phyloP scores from a whole-genome alignment of 805 yeast species.

The Nakazawaea ishiwadae region DNA sequence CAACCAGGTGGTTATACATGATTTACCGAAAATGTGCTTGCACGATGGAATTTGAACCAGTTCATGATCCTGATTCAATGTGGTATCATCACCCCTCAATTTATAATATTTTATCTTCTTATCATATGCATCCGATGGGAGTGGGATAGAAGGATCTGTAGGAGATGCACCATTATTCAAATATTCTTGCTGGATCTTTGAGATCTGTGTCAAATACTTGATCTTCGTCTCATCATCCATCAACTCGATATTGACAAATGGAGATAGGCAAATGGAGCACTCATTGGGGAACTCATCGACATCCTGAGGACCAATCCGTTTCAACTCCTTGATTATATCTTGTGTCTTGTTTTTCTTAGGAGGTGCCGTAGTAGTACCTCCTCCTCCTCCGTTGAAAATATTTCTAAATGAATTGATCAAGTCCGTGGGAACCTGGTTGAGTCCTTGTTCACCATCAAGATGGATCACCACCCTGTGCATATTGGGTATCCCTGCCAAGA shows the following conservation, averaged over 20 bases:
- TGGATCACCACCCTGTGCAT: neutral
- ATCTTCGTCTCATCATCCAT: neutral
- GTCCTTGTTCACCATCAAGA: neutral
- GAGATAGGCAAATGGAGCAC: slow-evolving; percentile 1
- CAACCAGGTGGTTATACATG: slow-evolving; percentile 80
- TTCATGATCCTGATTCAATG: slow-evolving; percentile 42
- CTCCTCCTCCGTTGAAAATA: neutral
- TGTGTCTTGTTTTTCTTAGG: neutral
- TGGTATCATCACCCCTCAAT: slow-evolving; percentile 13
- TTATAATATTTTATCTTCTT: neutral
- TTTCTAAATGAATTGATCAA: neutral
- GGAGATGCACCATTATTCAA: neutral
- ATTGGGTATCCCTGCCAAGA: too few relatives aligned
- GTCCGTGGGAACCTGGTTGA: neutral
- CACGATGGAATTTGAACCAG: slow-evolving; percentile 72
- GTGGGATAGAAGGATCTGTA: neutral
- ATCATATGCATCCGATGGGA: neutral
- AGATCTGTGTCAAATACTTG: neutral
- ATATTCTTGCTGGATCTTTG: neutral
- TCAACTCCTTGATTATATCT: slow-evolving; percentile 1
- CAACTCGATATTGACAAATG: neutral
- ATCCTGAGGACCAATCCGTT: neutral
- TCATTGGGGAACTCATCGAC: slow-evolving; percentile 3
- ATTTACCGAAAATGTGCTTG: slow-evolving; percentile 74
- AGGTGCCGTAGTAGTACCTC: neutral